phyloP scores from a whole-genome alignment of 345 rosid genomes.

The Conringia planisiliqua region DNA sequence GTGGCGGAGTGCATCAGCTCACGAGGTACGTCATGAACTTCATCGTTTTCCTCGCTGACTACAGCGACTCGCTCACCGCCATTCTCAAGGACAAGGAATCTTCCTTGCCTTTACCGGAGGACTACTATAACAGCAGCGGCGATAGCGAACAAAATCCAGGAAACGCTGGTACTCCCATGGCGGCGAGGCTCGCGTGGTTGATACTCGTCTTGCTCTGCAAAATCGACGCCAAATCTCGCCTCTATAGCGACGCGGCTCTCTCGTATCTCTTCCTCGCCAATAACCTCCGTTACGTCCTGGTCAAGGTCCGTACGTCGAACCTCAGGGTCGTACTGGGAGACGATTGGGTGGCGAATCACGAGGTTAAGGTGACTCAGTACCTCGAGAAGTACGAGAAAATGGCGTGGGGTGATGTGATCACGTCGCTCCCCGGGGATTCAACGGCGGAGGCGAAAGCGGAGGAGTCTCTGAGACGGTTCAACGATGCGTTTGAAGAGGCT shows the following conservation, averaged over 20 bases:
- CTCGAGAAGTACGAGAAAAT: slow-evolving; percentile 53
- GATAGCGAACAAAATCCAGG: slow-evolving; percentile 21
- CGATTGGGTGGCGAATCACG: slow-evolving; percentile 59
- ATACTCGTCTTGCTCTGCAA: slow-evolving; percentile 30
- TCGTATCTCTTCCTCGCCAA: slow-evolving; percentile 44
- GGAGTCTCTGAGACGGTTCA: slow-evolving; percentile 46
- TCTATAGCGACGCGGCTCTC: slow-evolving; percentile 29
- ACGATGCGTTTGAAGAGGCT: slow-evolving; percentile 50
- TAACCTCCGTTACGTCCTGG: slow-evolving; percentile 62
- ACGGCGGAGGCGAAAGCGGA: slow-evolving; percentile 21
- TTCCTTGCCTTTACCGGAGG: slow-evolving; percentile 50
- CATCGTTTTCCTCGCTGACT: slow-evolving; percentile 64
- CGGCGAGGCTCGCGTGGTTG: slow-evolving; percentile 29
- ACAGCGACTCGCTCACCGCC: slow-evolving; percentile 50
- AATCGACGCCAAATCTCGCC: slow-evolving; percentile 36
- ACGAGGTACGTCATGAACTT: slow-evolving; percentile 93
- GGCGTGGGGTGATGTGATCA: slow-evolving; percentile 56
- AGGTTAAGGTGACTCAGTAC: slow-evolving; percentile 52
- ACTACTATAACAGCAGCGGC: slow-evolving; percentile 38
- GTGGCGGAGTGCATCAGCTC: slow-evolving; percentile 82
- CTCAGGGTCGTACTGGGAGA: slow-evolving; percentile 52
- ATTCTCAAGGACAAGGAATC: slow-evolving; percentile 47
- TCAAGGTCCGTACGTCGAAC: slow-evolving; percentile 51
- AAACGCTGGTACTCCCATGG: slow-evolving; percentile 20
- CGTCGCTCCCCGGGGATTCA: slow-evolving; percentile 36